phyloP scores from a whole-genome alignment of 495 filamentous ascomycete species.

The Jackrogersella multiformis region DNA sequence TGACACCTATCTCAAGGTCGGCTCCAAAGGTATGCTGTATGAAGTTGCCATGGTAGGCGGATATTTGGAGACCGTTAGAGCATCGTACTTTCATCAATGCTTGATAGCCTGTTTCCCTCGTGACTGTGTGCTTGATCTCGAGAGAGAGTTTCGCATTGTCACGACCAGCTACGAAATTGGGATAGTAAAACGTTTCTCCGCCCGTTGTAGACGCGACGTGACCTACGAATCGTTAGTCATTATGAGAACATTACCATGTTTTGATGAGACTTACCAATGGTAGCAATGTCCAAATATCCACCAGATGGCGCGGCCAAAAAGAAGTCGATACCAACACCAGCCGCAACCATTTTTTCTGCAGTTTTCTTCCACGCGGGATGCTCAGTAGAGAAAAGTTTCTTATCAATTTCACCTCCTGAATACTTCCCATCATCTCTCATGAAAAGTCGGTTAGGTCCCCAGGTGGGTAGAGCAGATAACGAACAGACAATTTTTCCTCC shows the following conservation, averaged over 20 bases:
- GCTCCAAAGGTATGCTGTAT: conserved; percentile 93
- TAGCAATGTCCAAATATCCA: conserved; percentile 92
- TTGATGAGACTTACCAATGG: conserved; percentile 72
- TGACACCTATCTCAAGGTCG: conserved; percentile 91
- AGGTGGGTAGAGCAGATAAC: conserved; percentile 82
- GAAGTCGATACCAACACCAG: conserved; percentile 89
- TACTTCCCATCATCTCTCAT: conserved; percentile 89
- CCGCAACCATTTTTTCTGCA: conserved; percentile 86
- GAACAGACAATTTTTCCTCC: conserved; percentile 95
- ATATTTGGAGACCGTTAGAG: conserved; percentile 94
- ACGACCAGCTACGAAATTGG: conserved; percentile 88
- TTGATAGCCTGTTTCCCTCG: conserved; percentile 92
- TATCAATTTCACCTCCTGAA: conserved; percentile 87
- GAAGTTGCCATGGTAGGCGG: conserved; percentile 94
- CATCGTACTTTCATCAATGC: conserved; percentile 98
- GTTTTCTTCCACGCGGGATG: conserved; percentile 83
- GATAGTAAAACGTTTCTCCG: conserved; percentile 94
- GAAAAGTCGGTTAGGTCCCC: conserved; percentile 84
- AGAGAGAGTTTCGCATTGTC: conserved; percentile 84
- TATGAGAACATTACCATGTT: not conserved
- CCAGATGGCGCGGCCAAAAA: conserved; percentile 91
- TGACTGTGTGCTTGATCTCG: conserved; percentile 89
- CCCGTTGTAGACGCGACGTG: conserved; percentile 81
- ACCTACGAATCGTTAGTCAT: conserved; percentile 54
- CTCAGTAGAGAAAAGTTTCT: conserved; percentile 90